Evolutionary conservation across 768 basidiomycete species (phyloP).

Genomic region (Strobilomyces echinocephalus): DNA sequence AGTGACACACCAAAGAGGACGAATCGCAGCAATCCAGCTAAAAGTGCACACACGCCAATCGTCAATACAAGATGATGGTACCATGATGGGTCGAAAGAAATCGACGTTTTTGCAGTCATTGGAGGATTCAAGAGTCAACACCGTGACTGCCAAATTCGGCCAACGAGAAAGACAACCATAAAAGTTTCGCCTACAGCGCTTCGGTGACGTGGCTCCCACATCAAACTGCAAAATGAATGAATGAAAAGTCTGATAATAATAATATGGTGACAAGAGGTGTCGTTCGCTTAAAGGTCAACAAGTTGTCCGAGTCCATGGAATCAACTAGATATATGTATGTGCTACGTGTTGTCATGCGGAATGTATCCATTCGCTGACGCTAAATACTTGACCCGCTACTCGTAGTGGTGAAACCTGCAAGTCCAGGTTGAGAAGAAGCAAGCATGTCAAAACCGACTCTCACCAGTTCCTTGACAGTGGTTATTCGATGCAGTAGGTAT

Average conservation of each 20-base stretch:
- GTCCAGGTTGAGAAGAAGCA: conserved; percentile 1
- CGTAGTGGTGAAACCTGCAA: conserved; percentile 28
- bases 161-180: neutral
- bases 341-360: neutral
- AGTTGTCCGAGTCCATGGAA: conserved; percentile 9
- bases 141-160: neutral
- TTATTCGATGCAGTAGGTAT: conserved; percentile 73
- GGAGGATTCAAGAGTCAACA: neutral
- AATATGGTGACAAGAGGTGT: too few species aligned
- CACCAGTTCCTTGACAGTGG: conserved; percentile 52
- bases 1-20: conserved; percentile 40
- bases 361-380: neutral
- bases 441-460: neutral
- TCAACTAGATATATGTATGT: neutral
- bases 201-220: too few species aligned
- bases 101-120: conserved; percentile 28
- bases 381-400: conserved; percentile 30
- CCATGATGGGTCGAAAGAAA: conserved; percentile 44
- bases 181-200: too few species aligned
- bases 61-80: conserved; percentile 44
- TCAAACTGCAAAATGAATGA: too few species aligned
- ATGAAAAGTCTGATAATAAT: too few species aligned
- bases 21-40: conserved; percentile 41
- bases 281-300: neutral
- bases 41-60: conserved; percentile 35